Evolutionary conservation across 1,284 basidiomycete species (phyloP), one percentile per base, ranked within the genome.

Genomic region (Vanrija humicola): DNA sequence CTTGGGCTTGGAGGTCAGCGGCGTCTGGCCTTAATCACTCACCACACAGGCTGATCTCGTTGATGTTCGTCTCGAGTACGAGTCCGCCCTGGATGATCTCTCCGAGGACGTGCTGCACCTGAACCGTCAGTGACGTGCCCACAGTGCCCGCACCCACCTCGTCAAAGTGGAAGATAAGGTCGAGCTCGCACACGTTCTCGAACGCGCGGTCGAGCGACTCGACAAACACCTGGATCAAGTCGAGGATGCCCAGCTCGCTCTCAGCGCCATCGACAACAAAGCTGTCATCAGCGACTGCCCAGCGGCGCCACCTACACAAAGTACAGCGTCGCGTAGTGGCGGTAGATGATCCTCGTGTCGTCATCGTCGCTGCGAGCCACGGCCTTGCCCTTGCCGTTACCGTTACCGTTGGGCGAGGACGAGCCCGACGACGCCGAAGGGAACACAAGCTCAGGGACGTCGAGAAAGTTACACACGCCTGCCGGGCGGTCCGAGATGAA

Each of bases 221-320:
- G 46, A 99, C 96, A 70, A 99, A 93, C 12, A 98, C 95, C 82
- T 99, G 96, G 48, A 99, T 98, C 58, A 99, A 77, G 71, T 99
- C 96, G 46, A 99, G 78, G 56, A 98, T 90, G 1, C 94, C 96
- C 14, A 99, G 81, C 76, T 98, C 95, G 68, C 90, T 94, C 79
- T 98, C 95, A 43, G 89, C 89, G 38, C 85, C 85, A 67, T 98
- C 95, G 25, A 98, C 93, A 7, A 98, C 89, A 73, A 98, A 95
- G 15, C 74, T 75, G 50, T 6, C 16, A 45, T 54, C 54, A 61
- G 49, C 34, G 5, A 19, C 21, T 28, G 28, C n/a, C 46, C 21
- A 25, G 12, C 18, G 25, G 23, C 6, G 10, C 12, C 3, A 64
- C 74, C 59, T 52, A 76, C 68, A 96, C 93, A 71, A 98, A 98